Conservation (phyloP, 345 rosid species). For the Linum lewisii region DNA sequence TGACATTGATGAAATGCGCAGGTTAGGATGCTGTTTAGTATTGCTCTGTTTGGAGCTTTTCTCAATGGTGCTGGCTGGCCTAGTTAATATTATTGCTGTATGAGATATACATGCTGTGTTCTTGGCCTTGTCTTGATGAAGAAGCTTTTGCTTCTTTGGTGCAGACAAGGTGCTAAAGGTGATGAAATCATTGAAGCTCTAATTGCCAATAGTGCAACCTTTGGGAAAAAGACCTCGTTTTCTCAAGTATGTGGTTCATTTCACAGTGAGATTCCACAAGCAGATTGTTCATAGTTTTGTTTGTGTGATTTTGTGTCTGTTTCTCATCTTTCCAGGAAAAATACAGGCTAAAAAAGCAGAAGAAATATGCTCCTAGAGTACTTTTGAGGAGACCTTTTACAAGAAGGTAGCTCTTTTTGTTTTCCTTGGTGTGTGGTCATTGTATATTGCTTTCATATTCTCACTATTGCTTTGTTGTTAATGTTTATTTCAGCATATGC, state of each 20-base stretch:
- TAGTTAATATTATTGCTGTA: too few relatives aligned
- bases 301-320: background rate
- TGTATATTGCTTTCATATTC: background rate
- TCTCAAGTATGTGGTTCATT: conserved; percentile 46
- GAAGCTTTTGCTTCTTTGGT: conserved; percentile 6
- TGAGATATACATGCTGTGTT: background rate
- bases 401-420: conserved; percentile 34
- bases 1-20: conserved; percentile 73
- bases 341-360: conserved; percentile 78
- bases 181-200: conserved; percentile 83
- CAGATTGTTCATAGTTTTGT: background rate
- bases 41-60: background rate
- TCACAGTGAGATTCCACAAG: background rate
- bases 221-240: conserved; percentile 68
- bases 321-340: conserved; percentile 50
- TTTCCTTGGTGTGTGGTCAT: background rate
- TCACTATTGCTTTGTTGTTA: conserved; percentile 1
- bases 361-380: conserved; percentile 86
- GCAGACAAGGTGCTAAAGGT: conserved; percentile 85
- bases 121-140: background rate
- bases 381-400: conserved; percentile 75
- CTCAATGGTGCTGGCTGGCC: too few relatives aligned
- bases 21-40: conserved; percentile 23
- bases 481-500: conserved; percentile 54
- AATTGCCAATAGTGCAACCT: conserved; percentile 83